Base-by-base conservation (phyloP, 805 yeast genomes). In the Jamesozyma spencerorum region DNA sequence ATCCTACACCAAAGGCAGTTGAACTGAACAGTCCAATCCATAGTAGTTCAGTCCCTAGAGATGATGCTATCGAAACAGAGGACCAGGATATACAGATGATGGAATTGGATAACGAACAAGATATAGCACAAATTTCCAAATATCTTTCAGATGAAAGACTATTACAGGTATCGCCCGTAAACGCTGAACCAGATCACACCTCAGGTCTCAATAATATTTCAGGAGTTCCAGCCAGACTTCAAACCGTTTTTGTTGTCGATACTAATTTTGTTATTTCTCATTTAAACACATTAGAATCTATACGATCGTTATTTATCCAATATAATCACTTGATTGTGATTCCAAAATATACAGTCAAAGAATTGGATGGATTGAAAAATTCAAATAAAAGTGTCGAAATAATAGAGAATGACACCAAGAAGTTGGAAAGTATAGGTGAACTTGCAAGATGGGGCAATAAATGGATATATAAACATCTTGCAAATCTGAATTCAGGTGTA, bases 201-300 rank as follows among this genome's bases (percentile, higher is more conserved):
- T 17, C 14, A n/a, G 18, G 18, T 19, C 3, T 5, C 3, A 29
- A 5, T 19, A 34, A 17, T 11, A 15, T 12, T 18, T n/a, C 17
- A 3, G 8, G 22, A 13, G 31, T 15, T 15, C 30, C 39, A 2
- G 22, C 42, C 1, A 33, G 22, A 11, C 22, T 29, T 24, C 41
- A 39, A 15, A 60, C 77, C 11, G 63, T 66, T 17, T 63, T 86
- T 44, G 79, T 87, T 0, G 65, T 85, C 0, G 97, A 88, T 55
- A 88, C 97, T 2, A 88, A 88, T 54, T 85, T 88, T 54, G 66
- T 85, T 12, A 60, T 88, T 3, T 74, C 86, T 1, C 87, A 86
- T 54, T 58, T 85, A 34, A 58, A 65, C 15, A 60, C 84, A 1
- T 47, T 87, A 7, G 77, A 81, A 36, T 70, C 69, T 0, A 54